Evolutionary conservation across 768 basidiomycete species (phyloP).

Genomic region (Mycena amicta): DNA sequence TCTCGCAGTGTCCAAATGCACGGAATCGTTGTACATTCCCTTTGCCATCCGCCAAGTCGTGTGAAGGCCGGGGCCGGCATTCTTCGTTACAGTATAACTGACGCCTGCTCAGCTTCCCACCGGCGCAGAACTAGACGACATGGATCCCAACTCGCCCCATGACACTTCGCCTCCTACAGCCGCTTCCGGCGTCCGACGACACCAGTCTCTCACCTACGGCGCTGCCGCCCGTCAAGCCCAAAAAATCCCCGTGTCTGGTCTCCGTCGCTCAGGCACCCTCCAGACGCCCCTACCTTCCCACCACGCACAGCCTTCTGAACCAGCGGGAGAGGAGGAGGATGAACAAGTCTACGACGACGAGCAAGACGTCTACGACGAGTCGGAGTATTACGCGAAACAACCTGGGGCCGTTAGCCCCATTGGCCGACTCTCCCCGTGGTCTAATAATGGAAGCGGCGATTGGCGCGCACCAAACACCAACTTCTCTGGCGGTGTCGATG

Average conservation of each 20-base stretch:
- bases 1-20: too few species aligned
- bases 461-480: constrained; percentile 30
- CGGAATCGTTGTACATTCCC: too few species aligned
- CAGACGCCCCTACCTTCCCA: constrained; percentile 54
- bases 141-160: constrained; percentile 55
- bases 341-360: constrained; percentile 54
- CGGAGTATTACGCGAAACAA: constrained; percentile 53
- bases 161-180: constrained; percentile 73
- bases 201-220: constrained; percentile 78
- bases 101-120: constrained; percentile 32
- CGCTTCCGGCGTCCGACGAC: constrained; percentile 73
- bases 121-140: constrained; percentile 53
- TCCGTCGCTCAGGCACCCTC: constrained; percentile 79
- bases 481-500: constrained; percentile 56
- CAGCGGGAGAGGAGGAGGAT: constrained; percentile 55
- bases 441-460: constrained; percentile 27
- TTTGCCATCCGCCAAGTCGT: too few species aligned
- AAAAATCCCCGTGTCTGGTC: constrained; percentile 48
- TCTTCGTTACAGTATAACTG: constrained; percentile 3
- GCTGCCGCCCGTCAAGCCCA: constrained; percentile 55
- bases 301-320: constrained; percentile 42
- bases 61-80: background rate
- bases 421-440: constrained; percentile 70
- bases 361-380: constrained; percentile 58
- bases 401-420: constrained; percentile 58